Conservation (phyloP, 2,329 filamentous ascomycete genomes). For the Colletotrichum gloeosporioides region DNA sequence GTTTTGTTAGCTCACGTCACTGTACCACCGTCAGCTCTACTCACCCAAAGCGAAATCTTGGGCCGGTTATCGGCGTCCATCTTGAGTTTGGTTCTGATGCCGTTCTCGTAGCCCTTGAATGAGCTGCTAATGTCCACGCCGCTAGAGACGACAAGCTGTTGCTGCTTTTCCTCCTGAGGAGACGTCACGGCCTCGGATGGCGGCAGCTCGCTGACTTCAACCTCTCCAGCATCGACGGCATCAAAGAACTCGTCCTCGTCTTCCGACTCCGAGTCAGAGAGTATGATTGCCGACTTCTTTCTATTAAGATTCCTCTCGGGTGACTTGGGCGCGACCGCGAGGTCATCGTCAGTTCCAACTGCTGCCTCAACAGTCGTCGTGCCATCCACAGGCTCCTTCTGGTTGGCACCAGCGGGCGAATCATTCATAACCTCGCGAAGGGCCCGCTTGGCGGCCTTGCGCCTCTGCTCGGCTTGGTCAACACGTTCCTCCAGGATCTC, state of each 20-base stretch:
- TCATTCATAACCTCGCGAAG: conserved; percentile 77
- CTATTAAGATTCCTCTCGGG: conserved; percentile 48
- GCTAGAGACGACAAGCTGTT: conserved; percentile 50
- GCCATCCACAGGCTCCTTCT: conserved; percentile 28
- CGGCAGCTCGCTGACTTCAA: conserved; percentile 78
- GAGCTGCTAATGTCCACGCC: conserved; percentile 73
- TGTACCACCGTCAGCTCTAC: conserved; percentile 34
- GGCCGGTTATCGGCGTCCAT: conserved; percentile 92
- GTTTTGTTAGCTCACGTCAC: conserved; percentile 26
- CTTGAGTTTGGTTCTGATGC: conserved; percentile 78
- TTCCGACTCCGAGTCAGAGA: conserved; percentile 83
- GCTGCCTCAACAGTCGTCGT: conserved; percentile 38
- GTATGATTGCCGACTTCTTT: conserved; percentile 70
- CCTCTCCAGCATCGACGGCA: conserved; percentile 90
- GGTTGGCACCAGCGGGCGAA: conserved; percentile 31
- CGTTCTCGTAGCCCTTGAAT: conserved; percentile 91
- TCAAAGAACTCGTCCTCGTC: conserved; percentile 93
- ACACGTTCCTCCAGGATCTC: conserved; percentile 88
- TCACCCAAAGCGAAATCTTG: conserved; percentile 94
- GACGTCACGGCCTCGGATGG: neutral
- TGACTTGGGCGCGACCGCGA: conserved; percentile 39
- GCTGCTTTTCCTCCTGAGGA: conserved; percentile 46
- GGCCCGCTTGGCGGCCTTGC: conserved; percentile 86
- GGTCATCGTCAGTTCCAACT: conserved; percentile 17
- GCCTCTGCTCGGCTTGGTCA: conserved; percentile 88